phyloP scores from a whole-genome alignment of 768 basidiomycete species.

The Trametopsis cervina region DNA sequence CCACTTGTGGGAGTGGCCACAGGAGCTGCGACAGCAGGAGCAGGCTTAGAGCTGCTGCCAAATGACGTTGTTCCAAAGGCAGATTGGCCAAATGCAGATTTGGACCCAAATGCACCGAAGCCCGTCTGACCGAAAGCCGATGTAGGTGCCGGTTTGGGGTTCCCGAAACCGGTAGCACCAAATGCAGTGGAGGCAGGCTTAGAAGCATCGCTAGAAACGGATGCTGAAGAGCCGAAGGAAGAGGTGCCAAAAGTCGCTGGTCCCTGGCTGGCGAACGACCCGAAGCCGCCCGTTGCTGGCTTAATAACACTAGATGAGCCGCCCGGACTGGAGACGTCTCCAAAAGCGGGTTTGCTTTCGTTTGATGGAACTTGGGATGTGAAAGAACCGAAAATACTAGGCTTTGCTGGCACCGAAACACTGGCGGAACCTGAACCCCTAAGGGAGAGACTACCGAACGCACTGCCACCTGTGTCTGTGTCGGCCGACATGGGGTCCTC shows the following conservation, averaged over 20 bases:
- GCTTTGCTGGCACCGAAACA: slow-evolving; percentile 11
- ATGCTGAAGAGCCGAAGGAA: neutral
- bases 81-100: slow-evolving; percentile 22
- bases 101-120: slow-evolving; percentile 7
- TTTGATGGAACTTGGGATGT: slow-evolving; percentile 6
- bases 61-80: slow-evolving; percentile 24
- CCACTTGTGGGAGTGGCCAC: neutral
- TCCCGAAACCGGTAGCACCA: neutral
- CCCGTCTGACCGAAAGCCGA: slow-evolving; percentile 6
- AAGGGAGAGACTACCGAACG: slow-evolving; percentile 22
- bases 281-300: slow-evolving; percentile 22
- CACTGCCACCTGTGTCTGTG: slow-evolving; percentile 8
- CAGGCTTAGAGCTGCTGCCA: slow-evolving; percentile 8
- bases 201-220: slow-evolving; percentile 3
- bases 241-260: slow-evolving; percentile 10
- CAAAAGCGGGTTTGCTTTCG: slow-evolving; percentile 8
- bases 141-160: neutral
- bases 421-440: slow-evolving; percentile 10
- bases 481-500: slow-evolving; percentile 19
- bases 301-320: slow-evolving; percentile 12
- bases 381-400: slow-evolving; percentile 22
- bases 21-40: slow-evolving; percentile 1
- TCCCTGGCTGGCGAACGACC: slow-evolving; percentile 21
- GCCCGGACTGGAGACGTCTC: slow-evolving; percentile 11
- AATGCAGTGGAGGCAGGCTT: neutral